Conservation (phyloP, 257 asterid species). For the Ehretia macrophylla region DNA sequence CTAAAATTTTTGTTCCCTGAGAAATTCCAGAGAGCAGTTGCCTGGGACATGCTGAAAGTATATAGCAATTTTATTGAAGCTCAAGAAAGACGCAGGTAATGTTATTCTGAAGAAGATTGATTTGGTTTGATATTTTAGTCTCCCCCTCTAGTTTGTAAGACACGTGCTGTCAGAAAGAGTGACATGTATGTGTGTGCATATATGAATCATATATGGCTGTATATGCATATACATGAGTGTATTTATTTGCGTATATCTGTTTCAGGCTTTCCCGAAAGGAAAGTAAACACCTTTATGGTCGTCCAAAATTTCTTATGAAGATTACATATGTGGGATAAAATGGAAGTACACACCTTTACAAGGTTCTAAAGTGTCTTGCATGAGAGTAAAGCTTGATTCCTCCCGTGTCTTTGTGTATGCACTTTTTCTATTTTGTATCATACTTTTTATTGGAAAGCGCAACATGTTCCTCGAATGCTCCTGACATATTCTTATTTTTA, state of each 20-base stretch:
- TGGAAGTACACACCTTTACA: conserved; percentile 2
- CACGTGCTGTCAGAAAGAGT: too few relatives aligned
- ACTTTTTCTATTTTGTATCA: conserved; percentile 17
- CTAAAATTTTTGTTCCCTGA: not conserved
- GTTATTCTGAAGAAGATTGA: not conserved
- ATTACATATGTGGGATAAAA: not conserved
- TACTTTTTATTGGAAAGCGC: conserved; percentile 17
- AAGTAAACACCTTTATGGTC: too few relatives aligned
- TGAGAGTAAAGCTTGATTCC: conserved; percentile 12
- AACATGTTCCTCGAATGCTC: conserved; percentile 6
- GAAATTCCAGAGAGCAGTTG: conserved; percentile 74
- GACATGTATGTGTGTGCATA: too few relatives aligned
- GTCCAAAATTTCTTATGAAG: not conserved
- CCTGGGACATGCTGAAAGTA: conserved; percentile 97
- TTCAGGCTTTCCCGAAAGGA: too few relatives aligned
- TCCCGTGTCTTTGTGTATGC: conserved; percentile 15
- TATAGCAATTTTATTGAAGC: conserved; percentile 76
- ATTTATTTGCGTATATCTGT: too few relatives aligned
- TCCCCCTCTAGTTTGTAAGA: not conserved
- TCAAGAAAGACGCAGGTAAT: conserved; percentile 84
- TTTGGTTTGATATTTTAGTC: not conserved
- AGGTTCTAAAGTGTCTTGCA: conserved; percentile 17
- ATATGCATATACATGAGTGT: not conserved
- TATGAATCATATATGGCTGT: too few relatives aligned
- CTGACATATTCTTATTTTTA: conserved; percentile 22